A percentile compares a stretch with the other conserved stretches of the same genome.
These are phyloP conservation scores for Rhodotorula kratochvilovae DNA, from an alignment of 768 basidiomycete species.

Conservation along the genomic window DNA sequence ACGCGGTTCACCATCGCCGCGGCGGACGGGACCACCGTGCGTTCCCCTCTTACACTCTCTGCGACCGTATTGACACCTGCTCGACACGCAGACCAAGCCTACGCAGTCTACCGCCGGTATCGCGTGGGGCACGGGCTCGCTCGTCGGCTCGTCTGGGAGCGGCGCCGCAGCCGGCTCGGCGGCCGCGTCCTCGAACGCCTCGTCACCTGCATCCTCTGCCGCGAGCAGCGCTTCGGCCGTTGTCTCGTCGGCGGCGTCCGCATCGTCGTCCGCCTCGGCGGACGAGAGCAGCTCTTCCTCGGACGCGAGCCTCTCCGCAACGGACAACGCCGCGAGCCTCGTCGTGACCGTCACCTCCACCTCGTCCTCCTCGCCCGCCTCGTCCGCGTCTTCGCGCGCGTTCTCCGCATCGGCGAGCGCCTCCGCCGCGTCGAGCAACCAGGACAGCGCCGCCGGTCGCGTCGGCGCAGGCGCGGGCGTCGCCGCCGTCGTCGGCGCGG, in stretches of 20 bases:
- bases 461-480: not conserved
- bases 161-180: not conserved
- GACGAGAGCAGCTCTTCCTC: no score
- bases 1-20: conserved; percentile 41
- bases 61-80: not conserved
- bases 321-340: no score
- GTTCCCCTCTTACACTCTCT: not conserved
- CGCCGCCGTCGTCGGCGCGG: not conserved
- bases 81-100: conserved; percentile 14
- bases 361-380: no score
- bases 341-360: no score
- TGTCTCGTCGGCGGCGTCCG: no score
- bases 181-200: not conserved
- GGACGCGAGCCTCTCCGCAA: not conserved
- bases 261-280: no score
- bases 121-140: conserved; percentile 29
- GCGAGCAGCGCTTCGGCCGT: no score
- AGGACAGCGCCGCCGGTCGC: no score
- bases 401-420: no score
- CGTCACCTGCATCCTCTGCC: no score
- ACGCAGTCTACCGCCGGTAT: conserved; percentile 24
- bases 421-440: no score
- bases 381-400: no score
- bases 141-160: conserved; percentile 1
- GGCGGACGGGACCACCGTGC: conserved; percentile 27